Evolutionary conservation across 257 asterid genomes (phyloP), one percentile per base, ranked within the genome.

Genomic region (Sherardia arvensis): DNA sequence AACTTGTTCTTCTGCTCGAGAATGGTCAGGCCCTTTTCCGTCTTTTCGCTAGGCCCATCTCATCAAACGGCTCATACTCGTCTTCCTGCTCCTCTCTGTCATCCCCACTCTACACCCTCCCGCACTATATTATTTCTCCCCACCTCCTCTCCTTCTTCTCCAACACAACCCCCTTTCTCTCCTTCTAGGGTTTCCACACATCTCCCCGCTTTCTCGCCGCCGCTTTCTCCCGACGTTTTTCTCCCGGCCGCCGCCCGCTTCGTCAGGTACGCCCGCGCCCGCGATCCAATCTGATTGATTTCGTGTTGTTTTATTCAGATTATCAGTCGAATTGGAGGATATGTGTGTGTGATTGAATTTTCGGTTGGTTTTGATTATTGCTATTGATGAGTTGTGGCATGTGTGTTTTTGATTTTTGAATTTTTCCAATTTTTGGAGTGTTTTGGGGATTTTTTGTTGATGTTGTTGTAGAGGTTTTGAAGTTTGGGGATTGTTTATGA

Each of bases 51-150:
- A n/a, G 11, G 20, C 29, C 34, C 58, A 59, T 4, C 20, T 61
- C n/a, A 76, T 77, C 81, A 9, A 53, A 73, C 76, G 81, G 78
- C 75, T 21, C 69, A 29, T 8, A 66, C 32, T 69, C 78, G 47
- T 68, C 80, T 18, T 69, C 78, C 7, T 68, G 73, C 66, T 64
- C 74, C 27, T 45, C 74, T 36, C 69, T 23, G 26, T 40, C 62
- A 12, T 49, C 36, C 25, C 45, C 53, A 25, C 33, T 53, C 64
- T 69, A 57, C 73, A 59, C 68, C 67, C 66, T 18, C 40, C 11
- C 73, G 29, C 71, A 73, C 30, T 47, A 25, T 67, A 73, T 54
- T 34, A 59, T 56, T 34, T 12, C 69, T 68, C 29, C 59, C 58
- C 53, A 26, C 69, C 11, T 2, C 60, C 14, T 30, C 22, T 55